Percentiles rank a stretch among this genome's conserved stretches.
These are phyloP conservation scores for Phalaenopsis hybrid DNA, from an alignment of 116 monocot genomes.

Conservation along the genomic window DNA sequence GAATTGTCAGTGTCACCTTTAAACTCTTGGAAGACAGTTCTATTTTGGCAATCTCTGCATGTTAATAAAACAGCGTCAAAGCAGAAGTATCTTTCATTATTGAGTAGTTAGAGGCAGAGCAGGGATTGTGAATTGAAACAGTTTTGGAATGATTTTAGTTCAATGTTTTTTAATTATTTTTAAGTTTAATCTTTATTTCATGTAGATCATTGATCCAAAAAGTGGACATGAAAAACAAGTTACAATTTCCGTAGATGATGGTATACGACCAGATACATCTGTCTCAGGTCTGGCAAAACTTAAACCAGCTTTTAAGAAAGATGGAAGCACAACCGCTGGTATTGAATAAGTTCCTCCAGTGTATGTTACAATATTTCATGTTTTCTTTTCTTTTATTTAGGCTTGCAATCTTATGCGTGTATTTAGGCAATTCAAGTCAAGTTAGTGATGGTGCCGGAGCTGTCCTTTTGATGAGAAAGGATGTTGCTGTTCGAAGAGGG, in stretches of 20 bases:
- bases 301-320: conserved; percentile 87
- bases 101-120: not conserved
- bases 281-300: conserved; percentile 73
- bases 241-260: conserved; percentile 84
- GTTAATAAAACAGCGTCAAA: not conserved
- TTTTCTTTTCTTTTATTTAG: conserved; percentile 2
- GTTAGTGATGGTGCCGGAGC: conserved; percentile 98
- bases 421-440: conserved; percentile 90
- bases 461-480: conserved; percentile 94
- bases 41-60: not conserved
- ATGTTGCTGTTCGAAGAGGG: conserved; percentile 63
- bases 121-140: not conserved
- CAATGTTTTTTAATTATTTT: not conserved
- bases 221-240: conserved; percentile 79
- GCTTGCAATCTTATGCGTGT: not conserved
- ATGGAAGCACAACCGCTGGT: conserved; percentile 97
- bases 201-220: conserved; percentile 83
- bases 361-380: not conserved
- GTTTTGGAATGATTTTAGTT: not conserved
- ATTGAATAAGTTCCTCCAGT: conserved; percentile 8
- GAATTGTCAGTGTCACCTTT: not conserved
- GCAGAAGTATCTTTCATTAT: not conserved
- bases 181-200: not conserved
- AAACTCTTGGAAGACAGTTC: not conserved
- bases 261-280: conserved; percentile 72